A percentile compares a stretch with the other conserved stretches of the same genome.
Evolutionary conservation across 345 rosid species (phyloP).

Genomic region (Populus nigra): DNA sequence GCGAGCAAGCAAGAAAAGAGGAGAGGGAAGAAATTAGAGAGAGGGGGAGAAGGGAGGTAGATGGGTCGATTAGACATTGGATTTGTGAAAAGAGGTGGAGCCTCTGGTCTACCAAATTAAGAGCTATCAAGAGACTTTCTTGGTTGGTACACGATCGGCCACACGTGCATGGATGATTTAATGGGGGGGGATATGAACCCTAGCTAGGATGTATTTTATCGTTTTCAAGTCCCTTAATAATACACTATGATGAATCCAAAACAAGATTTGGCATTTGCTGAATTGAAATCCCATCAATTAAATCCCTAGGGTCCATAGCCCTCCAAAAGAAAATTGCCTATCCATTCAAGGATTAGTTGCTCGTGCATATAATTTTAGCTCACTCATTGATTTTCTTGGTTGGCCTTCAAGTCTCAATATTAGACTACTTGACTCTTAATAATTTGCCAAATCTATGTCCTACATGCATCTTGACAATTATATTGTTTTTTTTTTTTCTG

Average conservation of each 20-base stretch:
- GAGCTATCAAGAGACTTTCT: conserved; percentile 1
- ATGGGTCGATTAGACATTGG: background rate
- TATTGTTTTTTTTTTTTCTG: too few relatives aligned
- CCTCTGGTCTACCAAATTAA: background rate
- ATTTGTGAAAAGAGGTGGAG: background rate
- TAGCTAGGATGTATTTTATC: background rate
- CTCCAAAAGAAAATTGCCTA: background rate
- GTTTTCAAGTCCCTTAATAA: background rate
- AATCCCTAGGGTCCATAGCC: background rate
- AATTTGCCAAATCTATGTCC: conserved; percentile 17
- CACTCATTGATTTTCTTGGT: background rate
- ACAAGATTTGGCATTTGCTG: conserved; percentile 3
- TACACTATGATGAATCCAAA: conserved; percentile 7
- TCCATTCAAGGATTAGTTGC: background rate
- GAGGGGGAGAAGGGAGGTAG: background rate
- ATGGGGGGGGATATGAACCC: background rate
- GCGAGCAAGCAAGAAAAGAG: background rate
- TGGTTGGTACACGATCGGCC: background rate
- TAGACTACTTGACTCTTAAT: background rate
- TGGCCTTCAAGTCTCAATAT: too few relatives aligned
- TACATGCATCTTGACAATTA: background rate
- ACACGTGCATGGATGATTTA: conserved; percentile 19
- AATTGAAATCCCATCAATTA: conserved; percentile 6
- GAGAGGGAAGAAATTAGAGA: too few relatives aligned
- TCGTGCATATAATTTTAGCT: background rate